Conservation (phyloP, 2,329 filamentous ascomycete species). For the Aspergillus hiratsukae region DNA sequence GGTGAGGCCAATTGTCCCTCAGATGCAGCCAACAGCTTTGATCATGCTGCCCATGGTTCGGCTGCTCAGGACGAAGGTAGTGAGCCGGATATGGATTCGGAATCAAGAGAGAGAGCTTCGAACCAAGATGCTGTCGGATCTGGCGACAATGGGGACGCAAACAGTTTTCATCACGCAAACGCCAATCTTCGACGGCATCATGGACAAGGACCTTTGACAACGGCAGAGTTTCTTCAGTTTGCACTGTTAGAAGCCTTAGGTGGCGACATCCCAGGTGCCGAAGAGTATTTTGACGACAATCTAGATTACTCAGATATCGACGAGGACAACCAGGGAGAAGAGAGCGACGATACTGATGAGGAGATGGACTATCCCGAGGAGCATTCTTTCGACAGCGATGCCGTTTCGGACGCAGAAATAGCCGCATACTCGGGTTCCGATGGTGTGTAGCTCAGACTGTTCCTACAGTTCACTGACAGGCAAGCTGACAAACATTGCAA, state of each 20-base stretch:
- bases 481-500: slow-evolving; percentile 5
- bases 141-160: not conserved
- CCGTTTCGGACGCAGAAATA: slow-evolving; percentile 6
- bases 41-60: slow-evolving; percentile 18
- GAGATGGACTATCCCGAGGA: slow-evolving; percentile 10
- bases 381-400: slow-evolving; percentile 12
- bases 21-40: slow-evolving; percentile 13
- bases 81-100: slow-evolving; percentile 7
- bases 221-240: slow-evolving; percentile 19
- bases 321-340: slow-evolving; percentile 2
- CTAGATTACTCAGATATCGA: slow-evolving; percentile 10
- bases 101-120: slow-evolving; percentile 2
- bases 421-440: slow-evolving; percentile 14
- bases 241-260: slow-evolving; percentile 21
- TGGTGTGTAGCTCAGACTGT: slow-evolving; percentile 11
- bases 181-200: slow-evolving; percentile 1
- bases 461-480: not conserved
- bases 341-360: slow-evolving; percentile 11
- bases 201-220: slow-evolving; percentile 12
- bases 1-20: slow-evolving; percentile 3
- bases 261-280: slow-evolving; percentile 14
- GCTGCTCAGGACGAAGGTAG: slow-evolving; percentile 13
- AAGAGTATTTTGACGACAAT: slow-evolving; percentile 14
- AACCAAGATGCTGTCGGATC: slow-evolving; percentile 1
- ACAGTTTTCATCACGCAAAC: slow-evolving; percentile 1